These are phyloP conservation scores for Populus trichocarpa DNA, from an alignment of 441 rosid genomes.

Conservation along the genomic window DNA sequence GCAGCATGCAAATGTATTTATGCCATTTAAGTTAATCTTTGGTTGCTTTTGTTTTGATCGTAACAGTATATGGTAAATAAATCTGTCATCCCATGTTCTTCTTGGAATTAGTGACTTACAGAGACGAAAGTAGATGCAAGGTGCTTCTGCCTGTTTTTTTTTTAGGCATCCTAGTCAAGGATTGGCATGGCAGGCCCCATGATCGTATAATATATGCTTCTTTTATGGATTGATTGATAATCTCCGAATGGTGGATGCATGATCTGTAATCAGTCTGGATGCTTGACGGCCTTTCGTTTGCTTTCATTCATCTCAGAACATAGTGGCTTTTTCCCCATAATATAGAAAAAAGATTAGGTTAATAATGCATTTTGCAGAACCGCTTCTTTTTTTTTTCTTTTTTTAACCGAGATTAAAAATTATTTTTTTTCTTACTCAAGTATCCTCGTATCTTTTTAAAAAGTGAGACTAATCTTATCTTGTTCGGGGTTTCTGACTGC, in stretches of 20 bases:
- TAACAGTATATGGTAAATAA: neutral
- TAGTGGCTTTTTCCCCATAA: no score
- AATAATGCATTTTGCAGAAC: neutral
- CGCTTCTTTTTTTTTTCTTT: fast-evolving
- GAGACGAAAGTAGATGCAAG: no score
- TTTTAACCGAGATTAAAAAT: no score
- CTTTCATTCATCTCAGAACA: neutral
- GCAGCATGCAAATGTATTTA: neutral
- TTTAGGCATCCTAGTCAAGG: neutral
- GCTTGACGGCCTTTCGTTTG: neutral
- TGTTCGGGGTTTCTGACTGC: no score
- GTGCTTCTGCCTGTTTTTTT: neutral
- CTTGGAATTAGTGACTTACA: neutral
- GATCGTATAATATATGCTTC: no score
- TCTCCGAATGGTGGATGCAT: neutral
- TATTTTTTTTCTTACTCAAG: no score
- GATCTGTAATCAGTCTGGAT: neutral
- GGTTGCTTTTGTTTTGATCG: neutral
- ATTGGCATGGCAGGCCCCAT: neutral
- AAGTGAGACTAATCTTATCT: no score
- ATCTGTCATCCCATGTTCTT: neutral
- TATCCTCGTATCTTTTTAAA: no score
- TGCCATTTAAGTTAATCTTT: neutral
- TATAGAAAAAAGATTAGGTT: neutral
- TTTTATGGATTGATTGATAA: neutral